Base-by-base conservation (phyloP, 805 yeast species). In the Cyberlindnera euphorbiae region DNA sequence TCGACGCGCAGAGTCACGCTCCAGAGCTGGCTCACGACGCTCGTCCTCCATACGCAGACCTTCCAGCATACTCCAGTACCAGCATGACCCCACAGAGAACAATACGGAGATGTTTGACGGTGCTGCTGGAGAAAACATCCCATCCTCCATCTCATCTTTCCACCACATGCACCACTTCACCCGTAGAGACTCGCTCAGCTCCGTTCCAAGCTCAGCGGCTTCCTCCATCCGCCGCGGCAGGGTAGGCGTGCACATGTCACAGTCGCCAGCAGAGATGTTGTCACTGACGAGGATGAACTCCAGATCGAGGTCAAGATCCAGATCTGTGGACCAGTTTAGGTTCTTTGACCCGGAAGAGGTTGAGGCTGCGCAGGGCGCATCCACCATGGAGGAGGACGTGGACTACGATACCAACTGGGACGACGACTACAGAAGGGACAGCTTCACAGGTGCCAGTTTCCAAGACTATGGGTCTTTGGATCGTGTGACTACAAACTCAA, bases 331-430 rank as follows among this genome's bases (percentile, higher is more conserved):
- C 11, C 67, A 79, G 37, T 90, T 93, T 63, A 73, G 77, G 42
- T 90, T 89, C 56, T 90, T 90, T 60, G 77, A 90, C 9, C 68
- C 82, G 4, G 86, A 83, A 38, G 93, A 87, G 47, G 80, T 90
- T 30, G 89, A 82, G 50, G 67, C 72, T 33, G 97, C 97, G 0
- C 93, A 84, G 36, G 96, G 96, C 31, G 71, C 90, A 1, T 84
- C 96, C 2, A 81, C 90, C 2, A 55, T 81, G 47, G 84, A 79
- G 43, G 71, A 75, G 47, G 67, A 71, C 8, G 55, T 82, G 16
- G 93, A 83, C 53, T 83, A 79, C 51, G 81, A 83, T 52, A 78
- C 85, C 7, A 69, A 76, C 47, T 82, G 93, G 82, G 88, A 83
- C 24, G 76, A 74, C 23, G 80, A 74, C 37, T 56, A 57, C 30